These are phyloP conservation scores for Erysimum cheiranthoides DNA, from an alignment of 345 rosid genomes.

Conservation along the genomic window DNA sequence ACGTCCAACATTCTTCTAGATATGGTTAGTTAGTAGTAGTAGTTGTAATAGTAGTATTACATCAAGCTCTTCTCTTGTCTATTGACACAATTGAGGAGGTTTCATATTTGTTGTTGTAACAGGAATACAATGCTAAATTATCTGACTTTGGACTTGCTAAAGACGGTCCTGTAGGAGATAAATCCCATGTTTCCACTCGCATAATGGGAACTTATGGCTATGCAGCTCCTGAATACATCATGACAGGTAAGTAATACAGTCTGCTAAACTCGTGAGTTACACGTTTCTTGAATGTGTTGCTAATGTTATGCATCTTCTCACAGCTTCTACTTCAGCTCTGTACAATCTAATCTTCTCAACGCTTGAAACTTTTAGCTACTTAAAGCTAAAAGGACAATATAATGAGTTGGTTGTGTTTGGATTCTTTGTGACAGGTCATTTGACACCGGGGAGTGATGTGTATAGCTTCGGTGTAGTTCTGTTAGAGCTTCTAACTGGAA, in stretches of 20 bases:
- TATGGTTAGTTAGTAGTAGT: slow-evolving; percentile 55
- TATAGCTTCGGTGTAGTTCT: slow-evolving; percentile 89
- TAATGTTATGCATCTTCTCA: background rate
- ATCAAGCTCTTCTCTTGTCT: slow-evolving; percentile 21
- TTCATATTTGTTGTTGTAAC: slow-evolving; percentile 37
- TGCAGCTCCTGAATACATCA: slow-evolving; percentile 97
- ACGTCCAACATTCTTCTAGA: slow-evolving; percentile 93
- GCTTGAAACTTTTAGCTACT: background rate
- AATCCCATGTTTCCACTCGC: slow-evolving; percentile 97
- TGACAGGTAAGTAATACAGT: slow-evolving; percentile 67
- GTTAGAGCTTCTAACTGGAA: slow-evolving; percentile 78
- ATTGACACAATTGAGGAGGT: slow-evolving; percentile 26
- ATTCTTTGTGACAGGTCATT: slow-evolving; percentile 62
- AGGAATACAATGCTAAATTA: slow-evolving; percentile 94
- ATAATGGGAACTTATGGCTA: slow-evolving; percentile 99
- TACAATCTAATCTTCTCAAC: slow-evolving; percentile 5
- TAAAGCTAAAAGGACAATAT: background rate
- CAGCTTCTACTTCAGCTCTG: background rate
- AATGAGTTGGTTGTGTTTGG: slow-evolving; percentile 21
- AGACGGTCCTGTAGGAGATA: slow-evolving; percentile 98
- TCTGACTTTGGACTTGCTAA: slow-evolving; percentile 97
- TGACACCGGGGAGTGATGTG: slow-evolving; percentile 88
- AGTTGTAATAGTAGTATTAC: background rate
- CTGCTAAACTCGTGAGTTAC: background rate
- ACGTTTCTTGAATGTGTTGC: background rate